Evolutionary conservation across 2,329 filamentous ascomycete genomes (phyloP).

Genomic region (Tolypocladium ovalisporum): DNA sequence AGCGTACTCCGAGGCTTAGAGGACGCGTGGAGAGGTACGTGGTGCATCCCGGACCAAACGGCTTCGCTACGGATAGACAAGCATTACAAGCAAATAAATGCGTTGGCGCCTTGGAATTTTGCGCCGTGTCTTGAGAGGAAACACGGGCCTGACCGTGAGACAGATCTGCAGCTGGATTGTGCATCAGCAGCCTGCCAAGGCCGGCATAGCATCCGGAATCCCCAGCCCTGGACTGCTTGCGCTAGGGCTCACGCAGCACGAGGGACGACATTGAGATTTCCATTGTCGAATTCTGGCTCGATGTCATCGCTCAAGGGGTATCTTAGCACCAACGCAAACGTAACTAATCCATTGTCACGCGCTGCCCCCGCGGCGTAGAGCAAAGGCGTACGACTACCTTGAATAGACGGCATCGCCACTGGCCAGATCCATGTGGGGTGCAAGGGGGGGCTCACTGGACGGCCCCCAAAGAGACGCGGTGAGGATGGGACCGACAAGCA

Average conservation of each 20-base stretch:
- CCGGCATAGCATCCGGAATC: not conserved
- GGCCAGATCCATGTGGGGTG: not conserved
- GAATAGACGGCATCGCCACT: not conserved
- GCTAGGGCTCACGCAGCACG: not conserved
- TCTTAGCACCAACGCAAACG: not conserved
- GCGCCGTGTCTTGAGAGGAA: not conserved
- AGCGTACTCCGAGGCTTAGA: not conserved
- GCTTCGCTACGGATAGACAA: not conserved
- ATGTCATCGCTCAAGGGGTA: not conserved
- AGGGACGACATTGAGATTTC: not conserved
- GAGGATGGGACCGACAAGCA: not conserved
- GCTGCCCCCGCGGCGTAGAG: not conserved
- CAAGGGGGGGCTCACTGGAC: not conserved
- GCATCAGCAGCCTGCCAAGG: not conserved
- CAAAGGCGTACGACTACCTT: not conserved
- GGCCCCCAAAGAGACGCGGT: not conserved
- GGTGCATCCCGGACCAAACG: not conserved
- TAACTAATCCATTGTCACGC: not conserved
- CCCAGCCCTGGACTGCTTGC: not conserved
- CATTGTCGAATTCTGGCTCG: not conserved
- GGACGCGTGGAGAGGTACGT: not conserved
- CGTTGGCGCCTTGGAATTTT: not conserved
- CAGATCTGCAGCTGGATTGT: not conserved
- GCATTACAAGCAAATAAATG: not conserved
- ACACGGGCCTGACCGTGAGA: not conserved